Evolutionary conservation across 768 basidiomycete genomes (phyloP), one percentile per base, ranked within the genome.

Genomic region (Auricularia heimuer): DNA sequence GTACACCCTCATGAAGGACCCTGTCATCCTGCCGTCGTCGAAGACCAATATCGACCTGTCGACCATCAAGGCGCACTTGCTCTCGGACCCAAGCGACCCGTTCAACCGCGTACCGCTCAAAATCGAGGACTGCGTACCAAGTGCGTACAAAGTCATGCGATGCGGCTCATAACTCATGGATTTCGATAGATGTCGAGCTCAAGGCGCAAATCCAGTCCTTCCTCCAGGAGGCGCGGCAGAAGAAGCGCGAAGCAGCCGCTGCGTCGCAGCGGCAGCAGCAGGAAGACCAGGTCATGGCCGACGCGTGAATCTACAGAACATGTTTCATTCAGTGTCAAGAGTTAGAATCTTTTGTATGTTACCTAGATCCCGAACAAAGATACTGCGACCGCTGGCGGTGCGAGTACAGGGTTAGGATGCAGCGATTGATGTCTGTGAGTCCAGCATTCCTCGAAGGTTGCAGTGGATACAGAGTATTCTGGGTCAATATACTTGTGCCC

Each of bases 1-100:
- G 86, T 88, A 83, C 70, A 90, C 90, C 3, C 72, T 99, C 63
- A 99, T 99, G 97, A 87, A 86, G 64, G 94, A 99, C 73, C 97
- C 97, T 3, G 95, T 98, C 65, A 83, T 85, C 36, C 75, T 99
- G 37, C 97, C 97, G 0, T 86, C 89, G 0, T 98, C 95, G 2
- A 81, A 79, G 63, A 78, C 84, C 0, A 81, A 90, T 39, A 74
- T 99, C 54, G 97, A 99, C 74, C 85, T 91, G 29, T 81, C 89
- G 1, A 98, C 95, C 2, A 98, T 99, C 79, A 96, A 96, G 71
- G 90, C 94, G 1, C 94, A 97, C 74, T 77, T 98, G 42, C 78
- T 99, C 21, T 96, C 94, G 0, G 95, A 97, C 70, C 76, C 87
- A 18, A 91, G 86, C 63, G 97, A 99, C 75, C 97, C 97, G 1